These are phyloP conservation scores for Leccinum ochraceum DNA, from an alignment of 768 basidiomycete genomes.

Conservation along the genomic window DNA sequence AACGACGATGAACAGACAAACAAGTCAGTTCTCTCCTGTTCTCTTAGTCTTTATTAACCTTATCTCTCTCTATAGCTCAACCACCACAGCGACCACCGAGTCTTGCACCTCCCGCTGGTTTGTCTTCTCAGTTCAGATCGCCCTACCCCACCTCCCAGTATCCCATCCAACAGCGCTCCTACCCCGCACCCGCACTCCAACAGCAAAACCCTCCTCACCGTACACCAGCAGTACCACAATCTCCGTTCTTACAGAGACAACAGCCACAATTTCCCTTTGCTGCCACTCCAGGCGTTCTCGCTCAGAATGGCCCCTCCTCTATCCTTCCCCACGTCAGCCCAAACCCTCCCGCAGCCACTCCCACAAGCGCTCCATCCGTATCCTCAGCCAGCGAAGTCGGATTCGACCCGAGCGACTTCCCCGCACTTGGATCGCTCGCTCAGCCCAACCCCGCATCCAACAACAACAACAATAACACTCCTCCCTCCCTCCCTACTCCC, in stretches of 20 bases:
- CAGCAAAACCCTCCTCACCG: conserved; percentile 60
- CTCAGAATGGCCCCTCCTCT: conserved; percentile 55
- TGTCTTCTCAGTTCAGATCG: conserved; percentile 64
- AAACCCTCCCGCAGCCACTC: conserved; percentile 38
- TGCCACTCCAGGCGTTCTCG: conserved; percentile 42
- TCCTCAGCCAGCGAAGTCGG: conserved; percentile 74
- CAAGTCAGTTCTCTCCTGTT: conserved; percentile 36
- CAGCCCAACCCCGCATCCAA: conserved; percentile 43
- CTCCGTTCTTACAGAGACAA: conserved; percentile 66
- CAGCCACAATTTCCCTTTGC: conserved; percentile 59
- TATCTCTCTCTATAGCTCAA: conserved; percentile 51
- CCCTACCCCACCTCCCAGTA: conserved; percentile 44
- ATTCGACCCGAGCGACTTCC: conserved; percentile 85
- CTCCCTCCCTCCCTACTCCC: conserved; percentile 27
- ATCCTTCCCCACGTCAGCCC: conserved; percentile 61
- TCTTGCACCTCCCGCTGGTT: conserved; percentile 62
- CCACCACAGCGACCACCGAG: conserved; percentile 81
- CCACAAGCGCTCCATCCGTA: conserved; percentile 54
- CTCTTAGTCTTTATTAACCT: too few species aligned
- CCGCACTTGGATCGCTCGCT: conserved; percentile 73
- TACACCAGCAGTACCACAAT: conserved; percentile 55
- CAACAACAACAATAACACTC: conserved; percentile 35
- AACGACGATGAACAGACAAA: conserved; percentile 57
- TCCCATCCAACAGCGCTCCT: conserved; percentile 30
- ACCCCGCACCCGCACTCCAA: conserved; percentile 44